These are phyloP conservation scores for Amesomyces nigricolor DNA, from an alignment of 2,329 filamentous ascomycete genomes.

Conservation along the genomic window DNA sequence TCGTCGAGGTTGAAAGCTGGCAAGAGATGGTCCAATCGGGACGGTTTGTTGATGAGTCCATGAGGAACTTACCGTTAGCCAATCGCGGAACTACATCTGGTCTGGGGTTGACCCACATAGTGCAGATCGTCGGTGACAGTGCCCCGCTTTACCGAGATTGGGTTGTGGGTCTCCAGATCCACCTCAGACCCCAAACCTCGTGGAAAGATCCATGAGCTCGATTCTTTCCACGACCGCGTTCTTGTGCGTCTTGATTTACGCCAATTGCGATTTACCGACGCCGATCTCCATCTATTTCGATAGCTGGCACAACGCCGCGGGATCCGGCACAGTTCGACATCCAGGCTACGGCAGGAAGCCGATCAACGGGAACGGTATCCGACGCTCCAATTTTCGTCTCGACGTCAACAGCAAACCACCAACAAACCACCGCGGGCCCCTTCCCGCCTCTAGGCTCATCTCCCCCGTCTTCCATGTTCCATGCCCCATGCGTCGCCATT, in stretches of 20 bases:
- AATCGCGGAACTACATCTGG: slow-evolving; percentile 15
- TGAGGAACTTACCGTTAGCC: slow-evolving; percentile 3
- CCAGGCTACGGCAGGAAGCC: too few species aligned
- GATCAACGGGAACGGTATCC: too few species aligned
- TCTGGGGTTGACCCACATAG: neutral
- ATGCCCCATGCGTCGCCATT: neutral
- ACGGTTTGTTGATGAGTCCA: neutral
- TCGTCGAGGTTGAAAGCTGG: neutral
- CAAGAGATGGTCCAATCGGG: neutral
- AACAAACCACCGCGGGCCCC: too few species aligned
- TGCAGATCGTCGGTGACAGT: neutral
- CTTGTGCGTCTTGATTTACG: too few species aligned
- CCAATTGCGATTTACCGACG: too few species aligned
- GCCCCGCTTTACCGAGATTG: neutral
- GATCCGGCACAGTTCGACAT: too few species aligned
- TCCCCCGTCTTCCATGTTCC: neutral
- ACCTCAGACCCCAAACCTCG: too few species aligned
- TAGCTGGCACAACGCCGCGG: too few species aligned
- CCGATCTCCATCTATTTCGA: too few species aligned
- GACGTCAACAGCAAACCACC: too few species aligned
- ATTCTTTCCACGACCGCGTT: too few species aligned
- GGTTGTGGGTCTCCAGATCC: neutral
- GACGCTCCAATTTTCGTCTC: neutral
- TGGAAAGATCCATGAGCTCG: too few species aligned
- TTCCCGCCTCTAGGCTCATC: neutral